Conservation (phyloP, 2,329 filamentous ascomycete genomes). For the Xylariaceae sp. region DNA sequence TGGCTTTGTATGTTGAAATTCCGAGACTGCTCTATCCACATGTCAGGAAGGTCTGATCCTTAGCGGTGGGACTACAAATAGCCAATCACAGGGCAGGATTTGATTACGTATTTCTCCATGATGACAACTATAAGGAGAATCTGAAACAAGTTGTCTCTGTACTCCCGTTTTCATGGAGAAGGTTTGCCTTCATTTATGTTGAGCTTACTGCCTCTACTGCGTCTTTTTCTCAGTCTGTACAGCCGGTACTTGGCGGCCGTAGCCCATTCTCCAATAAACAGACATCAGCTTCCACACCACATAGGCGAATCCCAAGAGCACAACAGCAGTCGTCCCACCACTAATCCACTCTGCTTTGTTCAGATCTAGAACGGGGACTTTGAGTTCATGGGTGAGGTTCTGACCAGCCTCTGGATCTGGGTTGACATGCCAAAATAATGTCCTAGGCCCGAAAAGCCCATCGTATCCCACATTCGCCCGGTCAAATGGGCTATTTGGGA, state of each 20-base stretch:
- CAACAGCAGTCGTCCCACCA: conserved; percentile 54
- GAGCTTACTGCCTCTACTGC: no score
- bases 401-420: conserved; percentile 40
- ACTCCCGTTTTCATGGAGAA: no score
- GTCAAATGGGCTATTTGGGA: conserved; percentile 80
- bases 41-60: conserved; percentile 3
- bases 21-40: conserved; percentile 2
- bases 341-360: conserved; percentile 45
- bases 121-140: no score
- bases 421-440: conserved; percentile 76
- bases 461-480: conserved; percentile 82
- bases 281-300: conserved; percentile 56
- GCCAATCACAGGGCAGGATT: conserved; percentile 11
- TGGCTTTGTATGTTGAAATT: no score
- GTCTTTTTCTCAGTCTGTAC: conserved; percentile 25
- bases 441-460: conserved; percentile 68
- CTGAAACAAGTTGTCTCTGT: no score
- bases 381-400: conserved; percentile 50
- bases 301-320: conserved; percentile 66
- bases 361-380: conserved; percentile 63
- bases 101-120: no score
- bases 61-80: conserved; percentile 1
- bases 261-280: conserved; percentile 34
- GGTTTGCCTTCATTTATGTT: no score
- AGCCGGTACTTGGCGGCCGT: conserved; percentile 22